Evolutionary conservation across 225 moss, liverwort and hornwort genomes (phyloP), one percentile per base, ranked within the genome.

Genomic region (Rhytidiadelphus loreus): DNA sequence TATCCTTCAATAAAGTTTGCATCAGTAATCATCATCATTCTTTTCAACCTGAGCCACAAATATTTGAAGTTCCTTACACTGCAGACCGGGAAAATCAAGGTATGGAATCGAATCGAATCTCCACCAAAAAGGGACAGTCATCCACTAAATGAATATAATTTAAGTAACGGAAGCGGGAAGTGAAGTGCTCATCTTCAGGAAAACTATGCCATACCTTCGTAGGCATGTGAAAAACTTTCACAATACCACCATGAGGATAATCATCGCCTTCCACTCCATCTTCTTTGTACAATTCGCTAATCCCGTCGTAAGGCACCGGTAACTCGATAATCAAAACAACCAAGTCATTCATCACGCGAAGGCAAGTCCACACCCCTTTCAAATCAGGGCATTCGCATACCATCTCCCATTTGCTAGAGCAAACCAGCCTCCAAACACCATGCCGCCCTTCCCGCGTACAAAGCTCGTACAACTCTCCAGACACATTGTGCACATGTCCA

Each of bases 81-180:
- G 1, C 29, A n/a, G 8, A 56, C 4, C 3, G 2, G 15, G 1
- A 28, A 56, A 21, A 41, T 43, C 56, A 48, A 59, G n/a, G 48
- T n/a, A 15, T 60, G 11, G 29, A 69, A 81, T 81, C 21, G 13
- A 87, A 81, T 59, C 26, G 16, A 58, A 70, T 20, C 14, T 87
- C 70, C 15, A 20, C 70, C 6, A 71, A 3, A 37, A 70, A 59
- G 1, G 23, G 44, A 11, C 15, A 29, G 2, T 13, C 9, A 41
- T 41, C 56, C 9, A 19, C 14, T 10, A 20, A 14, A 29, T 0
- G 3, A 80, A 0, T 1, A 6, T 0, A 0, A 43, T 4, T 19
- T 2, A 0, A 6, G 9, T 7, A 20, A 57, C 7, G 1, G 9
- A 37, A 46, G 28, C 3, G 0, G 9, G 10, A 0, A 37, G 37